Evolutionary conservation across 352 stramenopile genomes (phyloP).

Genomic region (Albugo candida): DNA sequence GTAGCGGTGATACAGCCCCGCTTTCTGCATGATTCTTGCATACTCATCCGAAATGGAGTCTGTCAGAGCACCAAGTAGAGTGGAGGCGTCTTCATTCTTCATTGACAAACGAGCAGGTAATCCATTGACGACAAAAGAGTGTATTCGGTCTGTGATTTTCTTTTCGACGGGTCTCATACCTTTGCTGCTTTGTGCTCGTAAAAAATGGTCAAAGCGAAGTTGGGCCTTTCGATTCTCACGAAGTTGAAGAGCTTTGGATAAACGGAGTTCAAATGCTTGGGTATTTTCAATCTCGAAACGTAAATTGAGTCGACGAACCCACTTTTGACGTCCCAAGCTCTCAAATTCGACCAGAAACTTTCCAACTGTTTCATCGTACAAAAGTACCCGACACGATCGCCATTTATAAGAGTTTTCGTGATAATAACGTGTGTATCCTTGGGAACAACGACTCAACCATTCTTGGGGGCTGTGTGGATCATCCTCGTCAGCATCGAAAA

Average conservation of each 20-base stretch:
- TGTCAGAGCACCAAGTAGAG: conserved; percentile 65
- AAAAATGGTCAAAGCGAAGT: conserved; percentile 82
- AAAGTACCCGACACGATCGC: conserved; percentile 36
- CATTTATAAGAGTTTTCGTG: conserved; percentile 73
- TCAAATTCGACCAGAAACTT: conserved; percentile 79
- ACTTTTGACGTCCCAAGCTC: conserved; percentile 69
- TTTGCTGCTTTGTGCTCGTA: conserved; percentile 45
- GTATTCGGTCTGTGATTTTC: conserved; percentile 58
- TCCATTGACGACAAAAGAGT: conserved; percentile 67
- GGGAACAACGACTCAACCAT: conserved; percentile 34
- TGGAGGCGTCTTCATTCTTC: conserved; percentile 32
- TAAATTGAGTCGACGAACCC: conserved; percentile 81
- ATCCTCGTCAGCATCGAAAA: conserved; percentile 81
- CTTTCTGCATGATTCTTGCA: conserved; percentile 84
- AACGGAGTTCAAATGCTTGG: conserved; percentile 46
- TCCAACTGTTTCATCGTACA: conserved; percentile 33
- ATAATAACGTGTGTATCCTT: conserved; percentile 59
- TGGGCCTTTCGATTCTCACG: conserved; percentile 69
- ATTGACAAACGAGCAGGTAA: conserved; percentile 37
- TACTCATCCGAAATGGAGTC: conserved; percentile 81
- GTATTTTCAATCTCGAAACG: conserved; percentile 72
- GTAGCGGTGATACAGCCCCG: conserved; percentile 53
- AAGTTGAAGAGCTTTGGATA: conserved; percentile 34
- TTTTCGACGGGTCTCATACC: conserved; percentile 64
- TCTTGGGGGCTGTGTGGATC: conserved; percentile 47